phyloP scores from a whole-genome alignment of 2,329 filamentous ascomycete species.

The Aspergillus brasiliensis region DNA sequence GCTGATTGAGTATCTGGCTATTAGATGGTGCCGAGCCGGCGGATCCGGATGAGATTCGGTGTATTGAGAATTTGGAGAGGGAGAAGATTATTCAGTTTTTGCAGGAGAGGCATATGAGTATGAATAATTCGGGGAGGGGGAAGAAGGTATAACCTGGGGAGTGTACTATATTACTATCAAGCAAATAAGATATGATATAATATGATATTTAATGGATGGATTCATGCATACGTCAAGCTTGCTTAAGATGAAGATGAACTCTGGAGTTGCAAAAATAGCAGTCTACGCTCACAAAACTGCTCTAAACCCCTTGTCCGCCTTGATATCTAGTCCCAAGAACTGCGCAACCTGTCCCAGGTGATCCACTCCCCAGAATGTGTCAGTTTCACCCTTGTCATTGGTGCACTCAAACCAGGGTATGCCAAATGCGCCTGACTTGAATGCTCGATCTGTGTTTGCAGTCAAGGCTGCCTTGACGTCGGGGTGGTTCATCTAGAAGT shows the following conservation, averaged over 20 bases:
- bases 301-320: constrained; percentile 31
- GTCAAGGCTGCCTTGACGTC: constrained; percentile 52
- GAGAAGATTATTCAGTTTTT: constrained; percentile 38
- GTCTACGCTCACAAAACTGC: constrained; percentile 26
- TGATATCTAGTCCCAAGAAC: constrained; percentile 54
- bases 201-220: background rate
- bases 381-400: constrained; percentile 55
- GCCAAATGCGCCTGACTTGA: constrained; percentile 61
- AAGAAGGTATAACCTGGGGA: background rate
- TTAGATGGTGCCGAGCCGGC: constrained; percentile 1
- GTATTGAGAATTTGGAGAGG: constrained; percentile 31
- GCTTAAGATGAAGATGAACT: background rate
- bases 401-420: constrained; percentile 62
- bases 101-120: constrained; percentile 32
- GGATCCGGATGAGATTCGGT: constrained; percentile 21
- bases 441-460: constrained; percentile 54
- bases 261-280: background rate
- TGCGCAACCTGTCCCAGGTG: constrained; percentile 59
- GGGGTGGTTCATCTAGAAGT: constrained; percentile 25
- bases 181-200: background rate
- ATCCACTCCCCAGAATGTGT: constrained; percentile 63
- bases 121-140: background rate
- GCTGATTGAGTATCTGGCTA: background rate
- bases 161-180: background rate
- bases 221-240: background rate